Evolutionary conservation across 2,329 filamentous ascomycete genomes (phyloP).

Genomic region (Metarhizium brunneum): DNA sequence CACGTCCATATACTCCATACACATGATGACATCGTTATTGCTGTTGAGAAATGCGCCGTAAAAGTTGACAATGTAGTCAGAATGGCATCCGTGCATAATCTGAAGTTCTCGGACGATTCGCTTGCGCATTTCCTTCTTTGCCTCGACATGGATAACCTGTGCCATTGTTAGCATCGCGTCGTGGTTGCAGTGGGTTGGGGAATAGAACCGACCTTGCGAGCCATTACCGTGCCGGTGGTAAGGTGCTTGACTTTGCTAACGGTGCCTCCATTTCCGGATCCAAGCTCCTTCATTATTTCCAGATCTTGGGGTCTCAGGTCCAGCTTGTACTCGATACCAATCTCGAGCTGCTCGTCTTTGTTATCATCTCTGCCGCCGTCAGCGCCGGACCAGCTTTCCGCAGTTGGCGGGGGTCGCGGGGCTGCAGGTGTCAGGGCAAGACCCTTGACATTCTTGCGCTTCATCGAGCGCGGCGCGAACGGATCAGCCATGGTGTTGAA

Average conservation of each 20-base stretch:
- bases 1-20: constrained; percentile 99
- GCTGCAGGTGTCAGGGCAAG: constrained; percentile 75
- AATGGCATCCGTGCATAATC: constrained; percentile 97
- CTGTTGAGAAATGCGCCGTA: constrained; percentile 96
- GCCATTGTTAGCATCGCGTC: constrained; percentile 9
- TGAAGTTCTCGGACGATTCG: constrained; percentile 94
- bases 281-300: constrained; percentile 86
- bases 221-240: constrained; percentile 93
- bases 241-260: constrained; percentile 97
- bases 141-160: constrained; percentile 95
- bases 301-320: constrained; percentile 88
- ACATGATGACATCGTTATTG: constrained; percentile 97
- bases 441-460: constrained; percentile 98
- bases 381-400: constrained; percentile 56
- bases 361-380: constrained; percentile 51
- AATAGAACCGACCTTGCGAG: constrained; percentile 65
- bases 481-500: constrained; percentile 46
- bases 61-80: constrained; percentile 93
- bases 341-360: constrained; percentile 64
- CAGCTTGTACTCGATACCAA: constrained; percentile 93
- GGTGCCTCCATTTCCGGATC: constrained; percentile 92
- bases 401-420: constrained; percentile 61
- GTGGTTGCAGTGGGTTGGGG: background rate
- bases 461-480: constrained; percentile 72
- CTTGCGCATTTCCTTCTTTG: constrained; percentile 93